A percentile compares a stretch with the other conserved stretches of the same genome.
These are phyloP conservation scores for Arthroderma sp. DNA, from an alignment of 2,329 filamentous ascomycete genomes.

Conservation along the genomic window DNA sequence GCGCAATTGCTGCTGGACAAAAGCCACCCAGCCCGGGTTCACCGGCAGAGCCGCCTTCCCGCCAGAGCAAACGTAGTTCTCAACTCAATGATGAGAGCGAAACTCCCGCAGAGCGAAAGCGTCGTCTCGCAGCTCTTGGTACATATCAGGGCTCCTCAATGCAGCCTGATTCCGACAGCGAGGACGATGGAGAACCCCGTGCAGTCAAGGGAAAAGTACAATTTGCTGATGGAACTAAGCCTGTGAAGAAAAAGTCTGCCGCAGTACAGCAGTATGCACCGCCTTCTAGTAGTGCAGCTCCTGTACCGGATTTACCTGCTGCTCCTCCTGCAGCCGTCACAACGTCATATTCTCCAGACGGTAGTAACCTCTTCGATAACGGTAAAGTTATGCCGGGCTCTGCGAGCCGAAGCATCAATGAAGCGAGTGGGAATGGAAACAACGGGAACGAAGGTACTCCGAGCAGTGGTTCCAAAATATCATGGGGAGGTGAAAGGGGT, in stretches of 20 bases:
- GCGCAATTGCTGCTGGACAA: conserved; percentile 7
- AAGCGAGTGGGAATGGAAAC: not conserved
- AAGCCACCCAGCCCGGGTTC: not conserved
- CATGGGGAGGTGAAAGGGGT: conserved; percentile 34
- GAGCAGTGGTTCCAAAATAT: conserved; percentile 25
- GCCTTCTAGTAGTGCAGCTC: not conserved
- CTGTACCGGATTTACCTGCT: not conserved
- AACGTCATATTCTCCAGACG: not conserved
- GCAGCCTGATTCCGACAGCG: conserved; percentile 17
- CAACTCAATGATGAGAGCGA: conserved; percentile 26
- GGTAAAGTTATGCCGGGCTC: conserved; percentile 12
- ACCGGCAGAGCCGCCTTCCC: not conserved
- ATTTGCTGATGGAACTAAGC: conserved; percentile 25
- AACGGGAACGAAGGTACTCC: conserved; percentile 11
- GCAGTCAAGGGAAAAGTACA: conserved; percentile 22
- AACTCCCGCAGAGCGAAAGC: conserved; percentile 36
- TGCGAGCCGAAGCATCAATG: conserved; percentile 11
- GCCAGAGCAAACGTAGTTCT: not conserved
- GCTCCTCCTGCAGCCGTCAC: not conserved
- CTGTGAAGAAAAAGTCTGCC: conserved; percentile 17
- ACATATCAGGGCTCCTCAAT: conserved; percentile 18
- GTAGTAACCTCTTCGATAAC: conserved; percentile 3
- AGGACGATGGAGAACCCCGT: conserved; percentile 19
- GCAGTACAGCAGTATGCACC: conserved; percentile 3
- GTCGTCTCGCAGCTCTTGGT: conserved; percentile 35